Evolutionary conservation across 495 filamentous ascomycete genomes (phyloP).

Genomic region (Articulospora tetracladia): DNA sequence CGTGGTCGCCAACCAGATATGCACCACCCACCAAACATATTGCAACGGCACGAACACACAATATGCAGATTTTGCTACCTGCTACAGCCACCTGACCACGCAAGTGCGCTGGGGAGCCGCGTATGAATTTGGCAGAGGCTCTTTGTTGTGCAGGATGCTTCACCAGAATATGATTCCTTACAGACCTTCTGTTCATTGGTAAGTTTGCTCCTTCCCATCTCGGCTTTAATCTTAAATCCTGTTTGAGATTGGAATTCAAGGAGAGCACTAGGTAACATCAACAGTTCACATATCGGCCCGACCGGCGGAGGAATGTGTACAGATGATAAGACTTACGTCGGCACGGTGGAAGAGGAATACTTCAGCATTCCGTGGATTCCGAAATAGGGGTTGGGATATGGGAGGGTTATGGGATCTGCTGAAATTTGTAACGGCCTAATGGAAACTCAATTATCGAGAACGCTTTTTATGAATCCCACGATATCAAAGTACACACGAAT

Average conservation of each 20-base stretch:
- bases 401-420: not conserved
- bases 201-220: too few relatives aligned
- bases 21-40: slow-evolving; percentile 2
- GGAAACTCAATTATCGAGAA: too few relatives aligned
- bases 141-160: slow-evolving; percentile 11
- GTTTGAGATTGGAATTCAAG: not conserved
- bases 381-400: not conserved
- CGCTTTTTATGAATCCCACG: too few relatives aligned
- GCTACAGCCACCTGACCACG: slow-evolving; percentile 7
- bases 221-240: slow-evolving; percentile 1
- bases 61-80: not conserved
- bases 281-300: slow-evolving; percentile 9
- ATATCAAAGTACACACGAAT: too few relatives aligned
- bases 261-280: not conserved
- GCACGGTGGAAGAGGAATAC: slow-evolving; percentile 5
- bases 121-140: slow-evolving; percentile 14
- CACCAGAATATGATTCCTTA: slow-evolving; percentile 14
- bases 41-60: slow-evolving; percentile 11
- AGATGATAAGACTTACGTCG: slow-evolving; percentile 11
- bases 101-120: slow-evolving; percentile 2
- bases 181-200: slow-evolving; percentile 7
- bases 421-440: too few relatives aligned
- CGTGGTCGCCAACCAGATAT: slow-evolving; percentile 3
- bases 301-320: slow-evolving; percentile 4
- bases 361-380: slow-evolving; percentile 9